Evolutionary conservation across 805 yeast genomes (phyloP), one percentile per base, ranked within the genome.

Genomic region (Starmerella stellata): DNA sequence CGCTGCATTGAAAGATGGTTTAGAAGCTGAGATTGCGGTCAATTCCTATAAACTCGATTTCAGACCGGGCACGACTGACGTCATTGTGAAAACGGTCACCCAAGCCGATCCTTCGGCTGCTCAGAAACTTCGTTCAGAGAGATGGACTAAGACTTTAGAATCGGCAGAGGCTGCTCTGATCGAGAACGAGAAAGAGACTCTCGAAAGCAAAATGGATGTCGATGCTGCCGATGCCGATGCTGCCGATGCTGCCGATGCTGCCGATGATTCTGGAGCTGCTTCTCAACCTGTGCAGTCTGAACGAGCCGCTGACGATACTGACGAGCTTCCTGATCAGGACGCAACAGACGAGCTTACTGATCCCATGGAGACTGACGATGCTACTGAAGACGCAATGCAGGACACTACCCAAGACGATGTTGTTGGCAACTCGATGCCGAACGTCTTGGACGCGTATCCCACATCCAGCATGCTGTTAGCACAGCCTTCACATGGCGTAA

Each of bases 11-110:
- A 69, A 68, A 35, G 74, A 93, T 25, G 76, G 73, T 20, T 62
- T 87, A 57, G 74, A 74, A 51, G 87, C 90, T 16, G 75, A 80
- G 35, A 69, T 87, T 30, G 74, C 85, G 52, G 72, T 74, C 49
- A 77, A 76, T 49, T 72, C 83, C 3, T 90, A 81, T 57, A 68
- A 79, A 45, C 60, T 90, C 51, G 74, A 78, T 53, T 83, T 87
- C 54, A 93, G 81, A 53, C 68, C 77, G 4, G 74, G 68, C 4
- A 72, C 93, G 0, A 72, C 68, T 46, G 98, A 90, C 60, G 76
- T 75, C 45, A 82, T 78, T 50, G 43, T 51, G 28, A 40, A 36
- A 20, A 19, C 33, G 14, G 42, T 37, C 32, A 25, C 38, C 30
- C 24, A 30, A 5, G 38, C 38, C 15, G 34, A 39, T 21, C 39